Evolutionary conservation across 345 rosid species (phyloP), one percentile per base, ranked within the genome.

Genomic region (Geranium rotundifolium): DNA sequence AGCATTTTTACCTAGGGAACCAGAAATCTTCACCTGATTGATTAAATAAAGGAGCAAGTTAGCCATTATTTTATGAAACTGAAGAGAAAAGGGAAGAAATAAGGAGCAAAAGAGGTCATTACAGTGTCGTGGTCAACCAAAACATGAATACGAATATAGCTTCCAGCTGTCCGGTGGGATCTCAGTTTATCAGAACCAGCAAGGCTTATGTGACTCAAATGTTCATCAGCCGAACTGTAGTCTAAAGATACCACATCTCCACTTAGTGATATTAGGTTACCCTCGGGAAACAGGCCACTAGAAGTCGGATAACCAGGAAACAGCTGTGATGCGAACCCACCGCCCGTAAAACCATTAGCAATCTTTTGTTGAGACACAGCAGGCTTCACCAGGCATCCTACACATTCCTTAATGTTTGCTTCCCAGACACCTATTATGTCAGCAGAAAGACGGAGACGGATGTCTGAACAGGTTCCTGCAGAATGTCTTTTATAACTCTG

Each of bases 21-120:
- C 88, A 68, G 71, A 76, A 49, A 89, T 77, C 66, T 63, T 79
- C 63, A 89, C 91, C 98, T 89, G 78, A 41, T 31, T 50, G 69
- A 67, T 61, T 39, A 65, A 67, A 65, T 10, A 17, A 61, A n/a
- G 59, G 62, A 62, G 50, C 34, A 34, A 75, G 63, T 66, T 68
- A 31, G 64, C 58, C 58, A 54, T 19, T 18, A 59, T 66, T 41
- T 27, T n/a, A 58, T 67, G 59, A 56, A 67, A 46, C 41, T 31
- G 64, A 61, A 34, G 59, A 58, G 41, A 65, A 68, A 64, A 57
- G 56, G 30, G n/a, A 19, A 31, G 54, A 58, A 18, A 61, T 60
- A 57, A 31, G 1, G 2, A 54, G 31, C 18, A 60, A 64, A 37
- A 64, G 20, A 63, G 66, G 75, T 31, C 67, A 67, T 75, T 77